Evolutionary conservation across 768 basidiomycete species (phyloP).

Genomic region (Cubamyces lactineus): DNA sequence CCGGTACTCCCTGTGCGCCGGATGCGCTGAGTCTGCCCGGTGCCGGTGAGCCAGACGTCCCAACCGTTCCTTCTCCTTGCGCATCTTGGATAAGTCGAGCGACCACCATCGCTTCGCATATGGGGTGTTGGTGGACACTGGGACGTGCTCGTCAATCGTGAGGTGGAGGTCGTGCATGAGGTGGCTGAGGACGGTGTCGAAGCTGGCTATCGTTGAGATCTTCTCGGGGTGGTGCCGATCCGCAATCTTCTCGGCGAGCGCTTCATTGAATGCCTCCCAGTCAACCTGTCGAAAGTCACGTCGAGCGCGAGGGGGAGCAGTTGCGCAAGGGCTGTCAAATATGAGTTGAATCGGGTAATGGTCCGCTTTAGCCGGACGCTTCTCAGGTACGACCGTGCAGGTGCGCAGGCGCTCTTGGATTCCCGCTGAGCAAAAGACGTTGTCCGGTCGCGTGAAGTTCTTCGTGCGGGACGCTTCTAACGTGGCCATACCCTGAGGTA

Average conservation of each 20-base stretch:
- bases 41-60: slow-evolving; percentile 11
- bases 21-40: slow-evolving; percentile 17
- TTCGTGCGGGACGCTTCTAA: slow-evolving; percentile 35
- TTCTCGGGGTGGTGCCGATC: background rate
- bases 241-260: slow-evolving; percentile 16
- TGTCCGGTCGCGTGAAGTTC: slow-evolving; percentile 46
- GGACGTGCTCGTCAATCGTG: slow-evolving; percentile 27
- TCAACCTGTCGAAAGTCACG: slow-evolving; percentile 36
- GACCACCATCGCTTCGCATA: slow-evolving; percentile 41
- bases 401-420: slow-evolving; percentile 28
- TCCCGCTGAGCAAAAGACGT: slow-evolving; percentile 40
- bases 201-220: background rate
- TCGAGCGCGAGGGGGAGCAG: background rate
- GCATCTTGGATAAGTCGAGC: slow-evolving; percentile 30
- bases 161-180: slow-evolving; percentile 28
- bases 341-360: slow-evolving; percentile 43
- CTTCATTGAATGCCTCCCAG: slow-evolving; percentile 36
- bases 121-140: slow-evolving; percentile 24
- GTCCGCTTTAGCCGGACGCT: slow-evolving; percentile 37
- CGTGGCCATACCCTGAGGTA: slow-evolving; percentile 41
- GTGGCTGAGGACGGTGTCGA: background rate
- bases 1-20: slow-evolving; percentile 22
- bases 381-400: slow-evolving; percentile 33
- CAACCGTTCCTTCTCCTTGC: slow-evolving; percentile 24
- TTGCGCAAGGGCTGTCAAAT: slow-evolving; percentile 28